phyloP scores from a whole-genome alignment of 2,329 filamentous ascomycete genomes.

The Drechslerella stenobrocha region DNA sequence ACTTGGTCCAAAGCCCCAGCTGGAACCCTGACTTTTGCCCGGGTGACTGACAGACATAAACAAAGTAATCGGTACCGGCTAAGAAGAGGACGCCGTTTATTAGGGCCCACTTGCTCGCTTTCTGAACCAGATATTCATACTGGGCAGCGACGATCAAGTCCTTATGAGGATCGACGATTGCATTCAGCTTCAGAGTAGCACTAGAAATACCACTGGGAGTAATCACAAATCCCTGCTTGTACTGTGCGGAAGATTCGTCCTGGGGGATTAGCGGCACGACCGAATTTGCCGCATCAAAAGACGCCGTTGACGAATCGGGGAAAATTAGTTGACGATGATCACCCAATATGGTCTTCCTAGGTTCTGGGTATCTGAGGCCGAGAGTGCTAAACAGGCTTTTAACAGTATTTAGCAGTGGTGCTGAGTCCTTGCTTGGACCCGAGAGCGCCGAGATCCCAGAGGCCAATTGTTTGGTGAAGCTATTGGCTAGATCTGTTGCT shows the following conservation, averaged over 20 bases:
- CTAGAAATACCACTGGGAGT: constrained; percentile 16
- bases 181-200: constrained; percentile 14
- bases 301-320: no score
- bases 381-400: no score
- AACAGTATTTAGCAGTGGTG: no score
- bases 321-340: no score
- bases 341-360: no score
- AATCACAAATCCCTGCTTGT: constrained; percentile 10
- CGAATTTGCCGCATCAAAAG: no score
- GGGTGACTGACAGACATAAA: constrained; percentile 23
- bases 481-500: no score
- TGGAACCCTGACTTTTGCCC: constrained; percentile 15
- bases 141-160: constrained; percentile 12
- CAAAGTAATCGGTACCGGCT: constrained; percentile 26
- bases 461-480: no score
- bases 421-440: no score
- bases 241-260: constrained; percentile 12
- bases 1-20: constrained; percentile 15
- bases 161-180: constrained; percentile 9
- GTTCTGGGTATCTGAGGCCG: no score
- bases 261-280: constrained; percentile 10
- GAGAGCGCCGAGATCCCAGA: no score
- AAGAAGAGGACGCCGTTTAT: constrained; percentile 12
- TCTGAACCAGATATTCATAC: constrained; percentile 12
- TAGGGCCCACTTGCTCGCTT: constrained; percentile 20